phyloP scores from a whole-genome alignment of 208 protist genomes.

The Phytomonas francai region DNA sequence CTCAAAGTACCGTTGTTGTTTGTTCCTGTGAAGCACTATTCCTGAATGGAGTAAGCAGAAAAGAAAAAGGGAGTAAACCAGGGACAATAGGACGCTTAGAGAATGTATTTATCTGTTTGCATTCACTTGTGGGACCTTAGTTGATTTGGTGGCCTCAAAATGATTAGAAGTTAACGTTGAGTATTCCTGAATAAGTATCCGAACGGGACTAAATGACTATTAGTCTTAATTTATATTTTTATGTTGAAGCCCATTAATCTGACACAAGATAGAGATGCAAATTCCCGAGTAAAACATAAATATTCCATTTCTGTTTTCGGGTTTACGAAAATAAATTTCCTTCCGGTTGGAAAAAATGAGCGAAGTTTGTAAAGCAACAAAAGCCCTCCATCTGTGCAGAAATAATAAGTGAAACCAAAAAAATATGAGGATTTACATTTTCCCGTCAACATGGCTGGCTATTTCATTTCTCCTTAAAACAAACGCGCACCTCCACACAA shows the following conservation, averaged over 20 bases:
- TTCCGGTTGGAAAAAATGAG: background rate
- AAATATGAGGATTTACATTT: background rate
- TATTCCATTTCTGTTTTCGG: conserved; percentile 9
- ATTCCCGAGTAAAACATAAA: background rate
- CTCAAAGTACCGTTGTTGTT: background rate
- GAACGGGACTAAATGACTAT: background rate
- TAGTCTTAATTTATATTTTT: background rate
- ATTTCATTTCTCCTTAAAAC: background rate
- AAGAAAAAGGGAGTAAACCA: conserved; percentile 13
- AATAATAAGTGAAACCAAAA: conserved; percentile 5
- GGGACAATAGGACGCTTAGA: background rate
- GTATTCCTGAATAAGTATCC: background rate
- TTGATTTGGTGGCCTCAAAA: background rate
- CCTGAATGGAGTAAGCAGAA: background rate
- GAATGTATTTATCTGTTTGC: background rate
- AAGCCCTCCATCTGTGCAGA: background rate
- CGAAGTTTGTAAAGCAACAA: background rate
- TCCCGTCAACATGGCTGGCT: background rate
- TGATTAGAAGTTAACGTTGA: background rate
- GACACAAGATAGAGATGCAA: background rate
- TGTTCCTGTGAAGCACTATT: background rate
- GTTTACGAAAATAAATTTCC: conserved; percentile 6
- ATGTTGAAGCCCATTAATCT: background rate
- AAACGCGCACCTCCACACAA: background rate
- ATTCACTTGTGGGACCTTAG: background rate